phyloP scores from a whole-genome alignment of 495 filamentous ascomycete species.

The Xylaria acuta region DNA sequence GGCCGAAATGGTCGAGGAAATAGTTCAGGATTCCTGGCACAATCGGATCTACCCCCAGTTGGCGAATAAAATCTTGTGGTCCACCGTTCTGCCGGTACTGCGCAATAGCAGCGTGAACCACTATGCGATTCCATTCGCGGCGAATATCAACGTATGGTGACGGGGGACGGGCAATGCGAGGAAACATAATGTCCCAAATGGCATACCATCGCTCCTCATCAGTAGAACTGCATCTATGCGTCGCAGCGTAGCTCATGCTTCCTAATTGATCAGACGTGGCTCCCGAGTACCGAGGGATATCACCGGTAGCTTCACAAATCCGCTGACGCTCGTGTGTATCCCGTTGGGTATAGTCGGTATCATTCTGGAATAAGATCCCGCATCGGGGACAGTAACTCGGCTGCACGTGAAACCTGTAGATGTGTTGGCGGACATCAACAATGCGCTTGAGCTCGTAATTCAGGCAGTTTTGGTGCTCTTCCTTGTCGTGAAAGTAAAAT shows the following conservation, averaged over 20 bases:
- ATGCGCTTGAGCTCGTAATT: constrained; percentile 13
- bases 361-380: constrained; percentile 20
- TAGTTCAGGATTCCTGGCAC: neutral
- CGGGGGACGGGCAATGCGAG: neutral
- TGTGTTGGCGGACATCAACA: constrained; percentile 32
- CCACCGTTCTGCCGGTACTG: neutral
- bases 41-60: neutral
- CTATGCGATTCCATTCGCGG: neutral
- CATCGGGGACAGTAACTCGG: constrained; percentile 22
- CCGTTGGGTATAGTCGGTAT: neutral
- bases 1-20: neutral
- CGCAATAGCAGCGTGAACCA: neutral
- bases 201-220: constrained; percentile 26
- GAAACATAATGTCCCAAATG: constrained; percentile 31
- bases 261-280: constrained; percentile 16
- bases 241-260: neutral
- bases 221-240: neutral
- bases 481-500: constrained; percentile 12
- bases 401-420: constrained; percentile 18
- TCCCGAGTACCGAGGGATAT: neutral
- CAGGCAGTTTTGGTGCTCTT: constrained; percentile 11
- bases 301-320: neutral
- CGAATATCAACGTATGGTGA: neutral
- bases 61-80: neutral
- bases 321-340: constrained; percentile 11